Evolutionary conservation across 768 basidiomycete species (phyloP).

Genomic region (Phaeotremella fagi): DNA sequence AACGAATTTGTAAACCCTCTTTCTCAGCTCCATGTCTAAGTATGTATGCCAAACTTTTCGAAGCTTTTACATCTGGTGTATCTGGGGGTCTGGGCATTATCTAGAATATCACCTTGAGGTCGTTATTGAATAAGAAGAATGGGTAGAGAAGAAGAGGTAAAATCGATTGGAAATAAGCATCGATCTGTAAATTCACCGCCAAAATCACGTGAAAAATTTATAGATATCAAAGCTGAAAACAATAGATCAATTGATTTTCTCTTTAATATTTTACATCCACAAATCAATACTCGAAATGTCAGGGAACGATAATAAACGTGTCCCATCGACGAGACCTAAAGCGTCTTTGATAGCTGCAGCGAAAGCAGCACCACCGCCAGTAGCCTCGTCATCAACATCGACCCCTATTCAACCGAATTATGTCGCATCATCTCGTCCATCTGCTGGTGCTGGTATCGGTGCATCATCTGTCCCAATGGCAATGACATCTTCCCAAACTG

Average conservation of each 20-base stretch:
- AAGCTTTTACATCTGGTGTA: constrained; percentile 63
- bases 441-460: not conserved
- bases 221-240: not conserved
- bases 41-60: constrained; percentile 84
- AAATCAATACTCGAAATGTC: not conserved
- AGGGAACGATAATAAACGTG: not conserved
- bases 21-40: constrained; percentile 82
- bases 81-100: constrained; percentile 52
- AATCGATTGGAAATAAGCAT: too few relatives aligned
- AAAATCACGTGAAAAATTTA: not conserved
- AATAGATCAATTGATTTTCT: not conserved
- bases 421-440: not conserved
- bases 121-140: too few relatives aligned
- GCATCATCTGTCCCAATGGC: not conserved
- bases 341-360: not conserved
- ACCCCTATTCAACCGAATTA: not conserved
- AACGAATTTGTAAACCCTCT: constrained; percentile 68
- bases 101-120: too few relatives aligned
- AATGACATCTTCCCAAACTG: not conserved
- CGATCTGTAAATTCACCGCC: too few relatives aligned
- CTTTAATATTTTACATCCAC: not conserved
- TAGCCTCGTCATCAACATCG: not conserved
- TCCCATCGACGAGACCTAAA: not conserved
- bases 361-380: not conserved
- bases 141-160: too few relatives aligned